Conservation (phyloP, 202 grass and related monocot genomes). For the Setaria viridis region DNA sequence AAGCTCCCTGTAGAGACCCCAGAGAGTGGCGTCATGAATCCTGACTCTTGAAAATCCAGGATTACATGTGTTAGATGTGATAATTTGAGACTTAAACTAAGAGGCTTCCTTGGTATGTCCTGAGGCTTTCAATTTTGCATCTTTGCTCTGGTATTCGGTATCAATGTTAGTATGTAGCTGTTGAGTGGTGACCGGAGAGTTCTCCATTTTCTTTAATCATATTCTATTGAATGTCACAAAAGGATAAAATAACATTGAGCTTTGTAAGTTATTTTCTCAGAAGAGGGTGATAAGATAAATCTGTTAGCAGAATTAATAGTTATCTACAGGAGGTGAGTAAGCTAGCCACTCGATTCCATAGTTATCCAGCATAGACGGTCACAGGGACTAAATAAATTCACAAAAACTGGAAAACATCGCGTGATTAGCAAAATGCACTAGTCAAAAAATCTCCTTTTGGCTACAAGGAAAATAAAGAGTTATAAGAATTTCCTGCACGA, state of each 20-base stretch:
- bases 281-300: neutral
- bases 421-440: conserved; percentile 1
- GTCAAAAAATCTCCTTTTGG: conserved; percentile 5
- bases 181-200: conserved; percentile 8
- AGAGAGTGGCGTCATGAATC: conserved; percentile 30
- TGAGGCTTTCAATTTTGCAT: conserved; percentile 48
- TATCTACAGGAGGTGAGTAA: conserved; percentile 8
- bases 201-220: conserved; percentile 27
- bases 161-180: conserved; percentile 32
- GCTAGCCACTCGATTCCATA: conserved; percentile 15
- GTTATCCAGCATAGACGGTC: neutral
- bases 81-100: conserved; percentile 44
- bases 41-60: conserved; percentile 41
- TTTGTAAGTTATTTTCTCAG: neutral
- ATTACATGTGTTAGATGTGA: conserved; percentile 36
- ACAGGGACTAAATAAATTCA: conserved; percentile 24
- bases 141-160: conserved; percentile 26
- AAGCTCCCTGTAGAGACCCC: conserved; percentile 42
- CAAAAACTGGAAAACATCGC: conserved; percentile 21
- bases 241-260: neutral
- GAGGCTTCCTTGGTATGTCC: conserved; percentile 46
- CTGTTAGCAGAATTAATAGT: neutral
- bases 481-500: neutral
- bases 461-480: neutral
- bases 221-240: conserved; percentile 30